phyloP scores from a whole-genome alignment of 768 basidiomycete genomes.

The Boletus sensibilis region DNA sequence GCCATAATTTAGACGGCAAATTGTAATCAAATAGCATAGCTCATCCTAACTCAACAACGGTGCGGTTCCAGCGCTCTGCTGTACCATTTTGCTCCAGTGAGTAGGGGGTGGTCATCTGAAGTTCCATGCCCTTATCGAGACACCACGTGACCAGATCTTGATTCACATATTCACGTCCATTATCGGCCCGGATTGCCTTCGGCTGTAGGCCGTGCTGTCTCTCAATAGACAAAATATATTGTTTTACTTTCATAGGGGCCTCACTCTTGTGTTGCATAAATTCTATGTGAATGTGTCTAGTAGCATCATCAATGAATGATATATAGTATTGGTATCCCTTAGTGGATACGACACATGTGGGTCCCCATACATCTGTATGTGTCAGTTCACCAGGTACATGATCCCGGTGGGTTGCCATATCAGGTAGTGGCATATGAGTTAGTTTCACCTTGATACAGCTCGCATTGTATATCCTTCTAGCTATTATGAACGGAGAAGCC shows the following conservation, averaged over 20 bases:
- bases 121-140: conserved; percentile 24
- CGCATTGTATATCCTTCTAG: background rate
- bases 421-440: background rate
- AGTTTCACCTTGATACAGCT: conserved; percentile 1
- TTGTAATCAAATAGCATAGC: conserved; percentile 33
- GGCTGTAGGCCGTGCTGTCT: conserved; percentile 2
- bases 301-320: too few species aligned
- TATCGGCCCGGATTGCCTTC: conserved; percentile 26
- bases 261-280: too few species aligned
- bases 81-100: conserved; percentile 38
- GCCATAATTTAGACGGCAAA: conserved; percentile 27
- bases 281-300: too few species aligned
- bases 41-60: conserved; percentile 27
- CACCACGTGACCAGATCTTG: conserved; percentile 21
- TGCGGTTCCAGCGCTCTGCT: conserved; percentile 40
- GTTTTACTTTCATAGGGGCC: too few species aligned
- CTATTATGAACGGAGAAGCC: background rate
- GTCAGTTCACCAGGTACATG: conserved; percentile 5
- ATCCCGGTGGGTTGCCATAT: background rate
- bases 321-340: too few species aligned
- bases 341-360: too few species aligned
- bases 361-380: too few species aligned
- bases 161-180: conserved; percentile 35
- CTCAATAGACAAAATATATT: conserved; percentile 29
- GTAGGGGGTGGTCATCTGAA: conserved; percentile 36